These are phyloP conservation scores for Diplodia mutila DNA, from an alignment of 2,329 filamentous ascomycete species.

Conservation along the genomic window DNA sequence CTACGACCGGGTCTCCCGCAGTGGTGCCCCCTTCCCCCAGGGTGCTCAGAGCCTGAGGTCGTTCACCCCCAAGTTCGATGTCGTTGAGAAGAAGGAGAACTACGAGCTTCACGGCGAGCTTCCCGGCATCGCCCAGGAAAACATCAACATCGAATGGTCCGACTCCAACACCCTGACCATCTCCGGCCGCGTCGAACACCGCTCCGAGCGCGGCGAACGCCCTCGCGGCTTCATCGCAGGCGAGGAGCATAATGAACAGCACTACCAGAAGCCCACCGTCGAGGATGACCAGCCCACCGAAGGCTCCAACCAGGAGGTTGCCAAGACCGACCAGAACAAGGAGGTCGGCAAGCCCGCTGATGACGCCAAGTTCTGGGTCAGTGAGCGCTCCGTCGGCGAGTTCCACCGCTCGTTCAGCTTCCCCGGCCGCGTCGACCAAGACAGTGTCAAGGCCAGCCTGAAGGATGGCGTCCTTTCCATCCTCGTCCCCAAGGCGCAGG, in stretches of 20 bases:
- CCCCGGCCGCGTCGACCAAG: slow-evolving; percentile 61
- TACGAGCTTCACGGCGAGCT: slow-evolving; percentile 84
- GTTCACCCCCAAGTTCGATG: slow-evolving; percentile 79
- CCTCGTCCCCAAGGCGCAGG: slow-evolving; percentile 59
- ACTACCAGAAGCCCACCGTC: slow-evolving; percentile 60
- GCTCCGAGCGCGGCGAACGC: slow-evolving; percentile 60
- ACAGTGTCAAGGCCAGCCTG: slow-evolving; percentile 63
- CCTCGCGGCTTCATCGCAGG: slow-evolving; percentile 55
- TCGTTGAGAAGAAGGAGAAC: slow-evolving; percentile 67
- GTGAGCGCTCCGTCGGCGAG: slow-evolving; percentile 61
- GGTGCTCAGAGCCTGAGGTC: slow-evolving; percentile 47
- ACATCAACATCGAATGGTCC: slow-evolving; percentile 78
- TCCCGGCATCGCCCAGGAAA: slow-evolving; percentile 72
- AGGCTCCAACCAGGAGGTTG: slow-evolving; percentile 30
- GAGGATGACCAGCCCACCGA: slow-evolving; percentile 58
- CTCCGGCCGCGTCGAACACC: slow-evolving; percentile 69
- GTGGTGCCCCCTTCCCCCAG: slow-evolving; percentile 33
- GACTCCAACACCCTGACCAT: slow-evolving; percentile 74
- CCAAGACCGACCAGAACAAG: slow-evolving; percentile 41
- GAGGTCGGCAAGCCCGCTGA: slow-evolving; percentile 43
- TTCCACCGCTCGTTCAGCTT: slow-evolving; percentile 65
- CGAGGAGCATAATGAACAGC: slow-evolving; percentile 35
- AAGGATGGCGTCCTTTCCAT: slow-evolving; percentile 64
- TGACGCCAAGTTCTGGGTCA: slow-evolving; percentile 69
- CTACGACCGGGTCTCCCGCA: slow-evolving; percentile 44